These are phyloP conservation scores for Litsea cubeba DNA, from an alignment of 164 flowering plant species.

Conservation along the genomic window DNA sequence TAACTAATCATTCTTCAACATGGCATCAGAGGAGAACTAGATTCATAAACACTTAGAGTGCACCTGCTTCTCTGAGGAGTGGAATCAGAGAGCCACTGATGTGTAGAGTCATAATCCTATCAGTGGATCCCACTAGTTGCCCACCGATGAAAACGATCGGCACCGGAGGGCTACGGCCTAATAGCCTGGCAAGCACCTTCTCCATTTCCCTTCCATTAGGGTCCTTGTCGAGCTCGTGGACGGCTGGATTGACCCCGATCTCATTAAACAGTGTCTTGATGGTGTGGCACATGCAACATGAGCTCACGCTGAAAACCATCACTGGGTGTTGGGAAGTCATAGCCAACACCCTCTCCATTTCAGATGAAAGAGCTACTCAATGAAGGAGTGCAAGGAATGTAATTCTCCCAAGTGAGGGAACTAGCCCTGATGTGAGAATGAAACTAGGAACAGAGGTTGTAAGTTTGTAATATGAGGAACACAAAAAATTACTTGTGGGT, in stretches of 20 bases:
- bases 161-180: slow-evolving; percentile 6
- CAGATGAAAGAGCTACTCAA: background rate
- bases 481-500: background rate
- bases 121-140: slow-evolving; percentile 5
- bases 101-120: slow-evolving; percentile 9
- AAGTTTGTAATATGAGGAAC: no score
- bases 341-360: slow-evolving; percentile 5
- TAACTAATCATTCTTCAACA: background rate
- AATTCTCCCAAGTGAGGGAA: background rate
- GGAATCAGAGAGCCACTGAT: slow-evolving; percentile 4
- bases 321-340: slow-evolving; percentile 7
- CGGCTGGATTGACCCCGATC: slow-evolving; percentile 5
- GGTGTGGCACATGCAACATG: slow-evolving; percentile 9
- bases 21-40: background rate
- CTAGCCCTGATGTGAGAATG: background rate
- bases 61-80: slow-evolving; percentile 6
- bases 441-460: background rate
- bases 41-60: background rate
- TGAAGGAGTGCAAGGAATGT: background rate
- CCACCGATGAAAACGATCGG: slow-evolving; percentile 10
- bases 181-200: slow-evolving; percentile 6
- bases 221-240: slow-evolving; percentile 8
- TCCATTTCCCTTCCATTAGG: slow-evolving; percentile 9
- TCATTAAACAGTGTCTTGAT: slow-evolving; percentile 7
- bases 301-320: slow-evolving; percentile 7